A percentile compares a stretch with the other conserved stretches of the same genome.
These are phyloP conservation scores for Aureobasidium zeae DNA, from an alignment of 2,329 filamentous ascomycete genomes.

Conservation along the genomic window DNA sequence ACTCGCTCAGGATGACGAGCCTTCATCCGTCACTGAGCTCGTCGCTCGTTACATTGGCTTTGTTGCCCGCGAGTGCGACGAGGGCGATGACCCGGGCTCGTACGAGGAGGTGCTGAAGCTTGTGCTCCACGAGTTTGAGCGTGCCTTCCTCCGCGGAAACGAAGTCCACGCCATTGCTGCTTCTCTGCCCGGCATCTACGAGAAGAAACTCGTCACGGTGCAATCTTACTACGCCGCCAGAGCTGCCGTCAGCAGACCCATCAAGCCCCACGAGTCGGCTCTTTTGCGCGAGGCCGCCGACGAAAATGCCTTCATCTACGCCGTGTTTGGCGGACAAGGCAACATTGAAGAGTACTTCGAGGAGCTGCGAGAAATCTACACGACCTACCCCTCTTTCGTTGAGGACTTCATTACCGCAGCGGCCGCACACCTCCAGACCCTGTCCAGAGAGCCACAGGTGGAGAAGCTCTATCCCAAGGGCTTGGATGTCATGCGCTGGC, in stretches of 20 bases:
- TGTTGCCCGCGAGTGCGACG: slow-evolving; percentile 78
- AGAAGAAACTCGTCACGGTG: slow-evolving; percentile 86
- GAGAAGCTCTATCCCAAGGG: slow-evolving; percentile 97
- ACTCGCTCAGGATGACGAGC: slow-evolving; percentile 95
- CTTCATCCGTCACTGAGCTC: slow-evolving; percentile 87
- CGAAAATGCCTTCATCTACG: slow-evolving; percentile 75
- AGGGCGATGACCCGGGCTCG: slow-evolving; percentile 84
- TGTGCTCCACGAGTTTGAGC: slow-evolving; percentile 90
- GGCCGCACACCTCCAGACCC: slow-evolving; percentile 75
- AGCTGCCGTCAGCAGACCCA: slow-evolving; percentile 70
- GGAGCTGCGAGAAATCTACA: slow-evolving; percentile 84
- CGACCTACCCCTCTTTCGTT: slow-evolving; percentile 83
- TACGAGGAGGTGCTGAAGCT: slow-evolving; percentile 91
- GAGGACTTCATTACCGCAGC: slow-evolving; percentile 73
- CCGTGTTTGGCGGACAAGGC: slow-evolving; percentile 91
- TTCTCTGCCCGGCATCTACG: slow-evolving; percentile 75
- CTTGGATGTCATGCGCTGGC: slow-evolving; percentile 89
- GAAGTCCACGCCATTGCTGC: slow-evolving; percentile 89
- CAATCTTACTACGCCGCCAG: slow-evolving; percentile 87
- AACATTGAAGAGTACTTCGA: slow-evolving; percentile 99
- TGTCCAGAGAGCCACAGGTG: slow-evolving; percentile 73
- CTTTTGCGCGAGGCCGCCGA: slow-evolving; percentile 82
- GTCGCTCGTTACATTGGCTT: slow-evolving; percentile 90
- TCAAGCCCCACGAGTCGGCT: slow-evolving; percentile 89
- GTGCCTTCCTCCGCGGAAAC: slow-evolving; percentile 86